Base-by-base conservation (phyloP, 2,329 filamentous ascomycete species). In the Clarireedia monteithiana region DNA sequence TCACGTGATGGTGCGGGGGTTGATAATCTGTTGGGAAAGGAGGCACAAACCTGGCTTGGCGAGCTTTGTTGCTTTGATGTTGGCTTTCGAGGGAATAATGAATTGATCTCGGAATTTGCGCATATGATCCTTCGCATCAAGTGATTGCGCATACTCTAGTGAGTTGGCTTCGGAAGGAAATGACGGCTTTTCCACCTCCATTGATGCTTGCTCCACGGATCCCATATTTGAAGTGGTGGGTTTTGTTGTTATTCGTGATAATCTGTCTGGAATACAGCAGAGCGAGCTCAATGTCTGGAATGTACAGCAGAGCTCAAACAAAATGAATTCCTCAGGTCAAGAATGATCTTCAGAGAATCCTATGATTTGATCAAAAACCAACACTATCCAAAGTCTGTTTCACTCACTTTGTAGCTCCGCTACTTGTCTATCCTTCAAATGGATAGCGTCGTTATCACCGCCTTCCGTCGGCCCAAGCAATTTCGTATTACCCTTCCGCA, bases 51-150 rank as follows among this genome's bases (percentile, higher is more conserved):
- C 53, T 50, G 53, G 53, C 34, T 55, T 55, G 10, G n/a, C 53
- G 23, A 55, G 23, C 0, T 77, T 81, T 60, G 76, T 85, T 61
- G 86, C 80, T 68, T 79, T 84, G 47, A 94, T 71, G 42, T 91
- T 88, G 9, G 74, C 75, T 69, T 84, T 89, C 3, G 86, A 86
- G 0, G 91, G 91, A 47, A 95, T 84, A 48, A 86, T 78, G 68
- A 92, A 96, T 63, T 92, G 80, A 24, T 82, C 72, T 34, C 89
- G 80, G 54, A 89, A 77, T 56, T 76, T 72, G 15, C 73, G 71
- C 40, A 90, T 69, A n/a, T 76, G 71, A 66, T 89, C 85, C 62
- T 81, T 74, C 0, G 72, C 70, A 69, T 89, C 86, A 5, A 88
- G 74, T 26, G 71, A 70, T 54, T 70, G 62, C 27, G 80, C 80